Percentiles rank a stretch among this genome's conserved stretches.
Conservation (phyloP, 345 rosid species). For the Brassica carinata region DNA sequence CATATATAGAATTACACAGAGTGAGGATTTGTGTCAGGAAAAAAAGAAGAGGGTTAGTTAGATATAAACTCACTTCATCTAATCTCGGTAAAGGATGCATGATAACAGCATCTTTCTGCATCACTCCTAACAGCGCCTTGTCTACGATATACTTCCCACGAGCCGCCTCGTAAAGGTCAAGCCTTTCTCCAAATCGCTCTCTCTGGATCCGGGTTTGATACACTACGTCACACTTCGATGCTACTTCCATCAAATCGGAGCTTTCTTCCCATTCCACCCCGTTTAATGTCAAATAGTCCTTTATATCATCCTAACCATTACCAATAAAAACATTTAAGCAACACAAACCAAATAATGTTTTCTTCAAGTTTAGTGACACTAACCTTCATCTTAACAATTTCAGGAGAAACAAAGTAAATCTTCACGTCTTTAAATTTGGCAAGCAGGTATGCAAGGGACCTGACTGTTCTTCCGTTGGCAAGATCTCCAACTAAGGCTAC, state of each 20-base stretch:
- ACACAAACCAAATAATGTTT: not conserved
- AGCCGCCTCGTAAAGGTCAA: constrained; percentile 86
- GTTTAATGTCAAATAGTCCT: constrained; percentile 70
- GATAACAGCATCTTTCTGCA: constrained; percentile 85
- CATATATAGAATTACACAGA: not conserved
- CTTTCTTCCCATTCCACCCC: constrained; percentile 94
- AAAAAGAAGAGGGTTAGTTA: not conserved
- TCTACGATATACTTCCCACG: constrained; percentile 92
- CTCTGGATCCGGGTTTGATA: constrained; percentile 93
- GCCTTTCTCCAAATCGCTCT: constrained; percentile 87
- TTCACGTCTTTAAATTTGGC: constrained; percentile 82
- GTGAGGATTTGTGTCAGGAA: not conserved
- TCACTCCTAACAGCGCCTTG: constrained; percentile 54
- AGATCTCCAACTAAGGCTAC: constrained; percentile 97
- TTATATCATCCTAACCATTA: constrained; percentile 78
- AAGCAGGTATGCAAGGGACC: constrained; percentile 91
- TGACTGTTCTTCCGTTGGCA: constrained; percentile 94
- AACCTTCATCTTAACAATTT: constrained; percentile 94
- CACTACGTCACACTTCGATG: constrained; percentile 81
- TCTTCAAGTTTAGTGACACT: not conserved
- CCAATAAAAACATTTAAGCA: not conserved
- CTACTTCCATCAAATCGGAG: constrained; percentile 75
- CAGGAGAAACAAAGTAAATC: constrained; percentile 88
- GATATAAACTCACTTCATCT: constrained; percentile 61
- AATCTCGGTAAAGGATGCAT: constrained; percentile 98